Base-by-base conservation (phyloP, 352 stramenopile species). In the Pythium folliculosum region DNA sequence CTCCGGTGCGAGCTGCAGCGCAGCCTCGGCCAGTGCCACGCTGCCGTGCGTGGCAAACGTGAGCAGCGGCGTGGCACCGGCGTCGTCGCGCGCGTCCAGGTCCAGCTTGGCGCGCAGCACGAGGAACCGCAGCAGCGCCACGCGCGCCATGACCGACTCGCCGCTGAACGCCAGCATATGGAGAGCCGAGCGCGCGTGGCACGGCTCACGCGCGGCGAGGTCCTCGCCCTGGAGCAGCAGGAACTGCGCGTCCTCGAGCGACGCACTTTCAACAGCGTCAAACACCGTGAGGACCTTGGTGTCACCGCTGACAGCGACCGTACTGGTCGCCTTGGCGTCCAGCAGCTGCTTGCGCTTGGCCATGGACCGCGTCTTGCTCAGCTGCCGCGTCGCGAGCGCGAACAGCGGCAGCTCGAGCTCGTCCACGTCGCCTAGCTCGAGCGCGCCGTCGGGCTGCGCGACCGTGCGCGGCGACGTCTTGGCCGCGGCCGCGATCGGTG, bases 91-190 rank as follows among this genome's bases (percentile, higher is more conserved):
- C 1, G 74, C 73, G 32, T 89, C 68, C 14, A 88, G 65, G 22
- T 87, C 74, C 0, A 86, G 49, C 4, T 70, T 76, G 1, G 69
- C 70, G 19, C 57, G 58, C 9, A 58, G 13, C 1, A 89, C 44
- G 10, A 92, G 70, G 44, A 89, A 92, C 5, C 72, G 70, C 21
- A 92, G 73, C 72, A 90, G 78, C 30, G 77, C 73, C 9, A 80
- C 58, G 3, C 82, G 75, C 9, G 76, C 76, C 1, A 70, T 69
- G 25, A 81, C 72, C 38, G 60, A 80, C 56, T 85, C 84, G 2
- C 69, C 78, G 12, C 77, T 88, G 62, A 88, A 86, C 2, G 84
- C 77, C 21, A 92, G 65, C 70, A 86, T 55, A 32, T 92, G 82
- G 17, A 92, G 65, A 2, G 81, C 75, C 25, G 75, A 81, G 12